Evolutionary conservation across 108 stramenopile species (phyloP).

Genomic region (Fragilariopsis cylindrus): DNA sequence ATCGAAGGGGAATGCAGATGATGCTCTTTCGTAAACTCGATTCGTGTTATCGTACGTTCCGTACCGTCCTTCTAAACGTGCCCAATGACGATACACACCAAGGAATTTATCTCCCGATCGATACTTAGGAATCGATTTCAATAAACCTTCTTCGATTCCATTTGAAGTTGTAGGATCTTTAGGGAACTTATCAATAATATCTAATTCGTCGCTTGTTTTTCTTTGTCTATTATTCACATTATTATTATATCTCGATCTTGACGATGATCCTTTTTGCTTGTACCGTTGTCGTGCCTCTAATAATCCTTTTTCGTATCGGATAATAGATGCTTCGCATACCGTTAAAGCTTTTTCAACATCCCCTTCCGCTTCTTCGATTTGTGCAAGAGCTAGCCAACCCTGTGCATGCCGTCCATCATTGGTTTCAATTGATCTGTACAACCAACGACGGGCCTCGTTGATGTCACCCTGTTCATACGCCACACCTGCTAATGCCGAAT

Average conservation of each 20-base stretch:
- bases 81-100: conserved; percentile 74
- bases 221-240: neutral
- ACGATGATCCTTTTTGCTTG: neutral
- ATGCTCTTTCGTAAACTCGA: conserved; percentile 62
- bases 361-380: conserved; percentile 74
- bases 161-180: conserved; percentile 12
- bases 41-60: conserved; percentile 55
- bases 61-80: conserved; percentile 69
- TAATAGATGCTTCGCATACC: conserved; percentile 50
- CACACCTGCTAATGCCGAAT: conserved; percentile 62
- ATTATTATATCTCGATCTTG: neutral
- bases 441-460: conserved; percentile 46
- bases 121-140: conserved; percentile 37
- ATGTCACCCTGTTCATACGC: conserved; percentile 63
- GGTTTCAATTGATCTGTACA: conserved; percentile 43
- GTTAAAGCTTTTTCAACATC: conserved; percentile 59
- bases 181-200: neutral
- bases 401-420: conserved; percentile 69
- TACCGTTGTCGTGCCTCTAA: conserved; percentile 23
- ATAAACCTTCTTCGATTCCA: conserved; percentile 1
- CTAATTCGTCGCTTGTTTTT: neutral
- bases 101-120: conserved; percentile 79
- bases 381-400: conserved; percentile 72
- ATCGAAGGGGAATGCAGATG: conserved; percentile 51
- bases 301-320: conserved; percentile 40